Evolutionary conservation across 2,329 filamentous ascomycete genomes (phyloP).

Genomic region (Pseudopithomyces maydicus): DNA sequence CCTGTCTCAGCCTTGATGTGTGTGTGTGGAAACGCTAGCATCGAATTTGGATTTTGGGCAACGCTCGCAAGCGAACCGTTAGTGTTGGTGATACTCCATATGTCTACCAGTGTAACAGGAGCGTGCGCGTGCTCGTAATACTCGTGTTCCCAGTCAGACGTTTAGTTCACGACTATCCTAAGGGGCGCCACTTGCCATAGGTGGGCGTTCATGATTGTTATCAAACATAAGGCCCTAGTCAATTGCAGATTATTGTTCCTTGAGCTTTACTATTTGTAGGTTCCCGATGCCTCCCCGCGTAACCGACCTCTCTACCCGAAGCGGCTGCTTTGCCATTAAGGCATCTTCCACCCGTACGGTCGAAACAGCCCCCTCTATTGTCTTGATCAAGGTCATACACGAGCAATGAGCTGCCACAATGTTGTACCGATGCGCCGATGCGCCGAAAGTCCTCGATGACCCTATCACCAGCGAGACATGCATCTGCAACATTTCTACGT

Average conservation of each 20-base stretch:
- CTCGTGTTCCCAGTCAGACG: not conserved
- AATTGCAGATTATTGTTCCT: not conserved
- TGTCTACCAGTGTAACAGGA: not conserved
- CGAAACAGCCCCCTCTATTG: not conserved
- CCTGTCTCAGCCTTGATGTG: conserved; percentile 15
- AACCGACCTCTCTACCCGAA: not conserved
- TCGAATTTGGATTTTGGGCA: not conserved
- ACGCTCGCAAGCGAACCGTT: conserved; percentile 1
- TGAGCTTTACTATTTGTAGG: conserved; percentile 6
- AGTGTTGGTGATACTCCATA: not conserved
- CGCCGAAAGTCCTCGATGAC: not conserved
- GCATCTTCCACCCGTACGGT: conserved; percentile 4
- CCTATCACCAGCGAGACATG: conserved; percentile 1
- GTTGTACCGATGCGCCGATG: conserved; percentile 4
- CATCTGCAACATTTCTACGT: not conserved
- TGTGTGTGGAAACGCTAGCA: not conserved
- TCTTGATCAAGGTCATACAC: not conserved
- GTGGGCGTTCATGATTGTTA: conserved; percentile 10
- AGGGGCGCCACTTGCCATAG: conserved; percentile 6
- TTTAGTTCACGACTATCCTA: not conserved
- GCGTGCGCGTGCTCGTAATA: not conserved
- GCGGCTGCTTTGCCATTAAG: not conserved
- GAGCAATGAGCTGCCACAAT: not conserved
- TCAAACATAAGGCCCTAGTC: conserved; percentile 1
- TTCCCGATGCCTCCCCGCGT: conserved; percentile 2